These are phyloP conservation scores for Macrocybe gigantea DNA, from an alignment of 768 basidiomycete species.

Conservation along the genomic window DNA sequence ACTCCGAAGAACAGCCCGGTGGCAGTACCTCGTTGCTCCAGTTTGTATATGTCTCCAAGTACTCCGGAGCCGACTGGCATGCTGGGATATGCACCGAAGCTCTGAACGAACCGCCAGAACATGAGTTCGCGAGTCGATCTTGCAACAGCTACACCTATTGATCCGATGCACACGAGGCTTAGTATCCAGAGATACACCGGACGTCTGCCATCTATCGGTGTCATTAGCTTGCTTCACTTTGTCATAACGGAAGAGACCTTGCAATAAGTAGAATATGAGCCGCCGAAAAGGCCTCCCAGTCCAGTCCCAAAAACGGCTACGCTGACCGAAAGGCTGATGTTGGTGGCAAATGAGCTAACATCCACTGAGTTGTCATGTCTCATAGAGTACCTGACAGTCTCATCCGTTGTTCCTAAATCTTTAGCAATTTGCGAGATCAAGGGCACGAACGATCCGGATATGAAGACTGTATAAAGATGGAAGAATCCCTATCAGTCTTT, in stretches of 20 bases:
- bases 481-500: neutral
- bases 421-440: conserved; percentile 67
- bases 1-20: conserved; percentile 17
- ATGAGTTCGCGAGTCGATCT: conserved; percentile 34
- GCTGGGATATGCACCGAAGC: conserved; percentile 45
- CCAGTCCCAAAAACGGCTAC: conserved; percentile 26
- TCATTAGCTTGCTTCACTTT: no score
- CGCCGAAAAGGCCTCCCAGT: conserved; percentile 24
- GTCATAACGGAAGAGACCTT: conserved; percentile 6
- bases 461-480: conserved; percentile 43
- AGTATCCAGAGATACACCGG: conserved; percentile 46
- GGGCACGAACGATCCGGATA: conserved; percentile 61
- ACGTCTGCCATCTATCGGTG: conserved; percentile 45
- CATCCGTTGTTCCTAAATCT: conserved; percentile 53
- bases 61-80: conserved; percentile 40
- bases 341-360: neutral
- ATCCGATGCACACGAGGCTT: conserved; percentile 45
- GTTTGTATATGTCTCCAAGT: conserved; percentile 48
- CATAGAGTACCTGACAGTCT: conserved; percentile 45
- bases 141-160: conserved; percentile 44
- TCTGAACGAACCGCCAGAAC: conserved; percentile 50
- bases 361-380: neutral
- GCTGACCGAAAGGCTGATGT: conserved; percentile 27
- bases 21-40: conserved; percentile 41
- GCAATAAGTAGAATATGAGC: conserved; percentile 35